These are phyloP conservation scores for Grosmannia penicillata DNA, from an alignment of 2,329 filamentous ascomycete species.

Conservation along the genomic window DNA sequence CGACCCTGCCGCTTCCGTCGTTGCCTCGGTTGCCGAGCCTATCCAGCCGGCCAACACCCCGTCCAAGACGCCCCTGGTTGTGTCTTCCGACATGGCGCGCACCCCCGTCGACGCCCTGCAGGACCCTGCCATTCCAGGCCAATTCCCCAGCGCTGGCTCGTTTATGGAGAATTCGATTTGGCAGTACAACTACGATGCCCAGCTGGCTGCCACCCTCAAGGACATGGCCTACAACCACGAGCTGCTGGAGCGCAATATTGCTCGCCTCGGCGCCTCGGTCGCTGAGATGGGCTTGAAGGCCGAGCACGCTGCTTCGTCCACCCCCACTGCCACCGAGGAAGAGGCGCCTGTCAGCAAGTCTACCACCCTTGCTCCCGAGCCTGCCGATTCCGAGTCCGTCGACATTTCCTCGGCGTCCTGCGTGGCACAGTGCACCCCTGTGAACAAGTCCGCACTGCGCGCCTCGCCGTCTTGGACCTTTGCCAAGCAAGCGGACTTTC, in stretches of 20 bases:
- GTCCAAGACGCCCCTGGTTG: conserved; percentile 3
- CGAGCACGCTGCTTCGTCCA: background rate
- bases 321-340: background rate
- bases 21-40: conserved; percentile 33
- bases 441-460: no score
- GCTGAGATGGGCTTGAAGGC: conserved; percentile 5
- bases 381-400: no score
- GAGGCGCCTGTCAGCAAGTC: no score
- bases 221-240: conserved; percentile 13
- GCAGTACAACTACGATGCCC: conserved; percentile 3
- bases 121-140: conserved; percentile 6
- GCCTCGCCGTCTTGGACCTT: no score
- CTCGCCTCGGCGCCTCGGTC: conserved; percentile 9
- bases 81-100: conserved; percentile 3
- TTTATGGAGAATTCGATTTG: background rate
- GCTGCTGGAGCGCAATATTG: conserved; percentile 9
- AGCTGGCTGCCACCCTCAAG: conserved; percentile 4
- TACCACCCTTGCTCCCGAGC: no score
- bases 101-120: background rate
- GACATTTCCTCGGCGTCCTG: no score
- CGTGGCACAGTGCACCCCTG: no score
- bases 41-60: conserved; percentile 7
- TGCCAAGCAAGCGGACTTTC: no score
- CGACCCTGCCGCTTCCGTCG: conserved; percentile 19
- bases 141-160: background rate